Evolutionary conservation across 345 rosid species (phyloP), one percentile per base, ranked within the genome.

Genomic region (Fremontodendron californicum): DNA sequence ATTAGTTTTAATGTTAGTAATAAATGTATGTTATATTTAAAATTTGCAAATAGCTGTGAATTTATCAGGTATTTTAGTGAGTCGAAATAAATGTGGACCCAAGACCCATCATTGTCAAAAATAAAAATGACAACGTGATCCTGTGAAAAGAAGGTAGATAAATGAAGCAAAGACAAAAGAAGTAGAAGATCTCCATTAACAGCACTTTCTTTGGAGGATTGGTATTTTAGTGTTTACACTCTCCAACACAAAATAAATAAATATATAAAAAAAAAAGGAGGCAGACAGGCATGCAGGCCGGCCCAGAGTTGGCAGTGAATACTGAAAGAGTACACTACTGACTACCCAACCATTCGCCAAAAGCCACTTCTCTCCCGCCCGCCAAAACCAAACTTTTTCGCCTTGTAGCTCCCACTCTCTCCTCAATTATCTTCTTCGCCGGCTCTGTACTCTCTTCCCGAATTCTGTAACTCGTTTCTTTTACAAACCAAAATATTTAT

Each of bases 261-360:
- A n/a, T n/a, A n/a, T n/a, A n/a, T n/a, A 29, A 0, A 15, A 18
- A 6, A 39, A 12, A 21, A 54, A 73, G 46, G 39, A 46, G 71
- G 67, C 23, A 54, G 75, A 66, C 70, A 81, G 73, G 82, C 80
- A 73, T 61, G 78, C 78, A 75, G 69, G 66, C 70, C 78, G 65
- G 60, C 67, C 13, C 74, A 63, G 79, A 49, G 79, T 13, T 68
- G 64, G 54, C 66, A 55, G 78, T 40, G 54, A 72, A 74, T 51
- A 29, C 81, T 31, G 40, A 42, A 63, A 31, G 35, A 4, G 15
- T n/a, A n/a, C n/a, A n/a, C n/a, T 45, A 69, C 76, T 78, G 75
- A 79, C 70, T 37, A 21, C 63, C 74, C 48, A 73, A 19, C 33
- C 57, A 55, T 46, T 35, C 51, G 19, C 35, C 21, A 71, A 78